Evolutionary conservation across 169 alveolate genomes (phyloP), one percentile per base, ranked within the genome.

Genomic region (Besnoitia besnoiti): DNA sequence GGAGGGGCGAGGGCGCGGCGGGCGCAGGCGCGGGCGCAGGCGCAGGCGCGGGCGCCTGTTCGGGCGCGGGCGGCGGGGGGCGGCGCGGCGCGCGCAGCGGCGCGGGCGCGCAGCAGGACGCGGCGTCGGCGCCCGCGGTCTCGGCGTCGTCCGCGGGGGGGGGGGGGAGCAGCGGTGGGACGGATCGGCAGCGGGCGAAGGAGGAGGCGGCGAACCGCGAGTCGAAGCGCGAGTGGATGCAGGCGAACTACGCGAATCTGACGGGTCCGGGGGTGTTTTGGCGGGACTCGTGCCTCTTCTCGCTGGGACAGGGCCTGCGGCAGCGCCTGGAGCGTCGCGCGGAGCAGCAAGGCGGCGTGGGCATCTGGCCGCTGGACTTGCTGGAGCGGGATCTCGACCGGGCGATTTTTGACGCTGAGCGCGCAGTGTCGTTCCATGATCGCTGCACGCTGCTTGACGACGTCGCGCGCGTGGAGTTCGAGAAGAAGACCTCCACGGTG

Each of bases 261-360:
- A 95, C 96, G 30, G 97, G 97, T 35, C 96, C 97, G 3, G 94
- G 96, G 51, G 91, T 95, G 61, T 94, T 93, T 42, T 95, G 97
- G 97, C 90, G 96, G 33, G 95, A 94, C 40, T 92, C 96, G 2
- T 92, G 96, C 67, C 91, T 95, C 51, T 93, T 94, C 37, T 82
- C 89, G 27, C 92, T 94, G 77, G 93, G 94, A 42, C 95, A 67
- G 40, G 76, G 91, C 95, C 95, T 35, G 90, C 94, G 89, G 85
- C 95, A 91, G 84, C 51, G 91, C 37, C 91, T 90, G 50, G 85
- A 90, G 40, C 87, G 61, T 4, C 87, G 87, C 37, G 55, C 37
- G 21, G 61, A 35, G 87, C 87, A 77, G 59, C 80, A 67, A 67
- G 80, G 80, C 44, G 30, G n/a, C 61, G 39, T 37, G 16, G 87